Evolutionary conservation across 208 protist genomes (phyloP), one percentile per base, ranked within the genome.

Genomic region (Phytomonas sp.): DNA sequence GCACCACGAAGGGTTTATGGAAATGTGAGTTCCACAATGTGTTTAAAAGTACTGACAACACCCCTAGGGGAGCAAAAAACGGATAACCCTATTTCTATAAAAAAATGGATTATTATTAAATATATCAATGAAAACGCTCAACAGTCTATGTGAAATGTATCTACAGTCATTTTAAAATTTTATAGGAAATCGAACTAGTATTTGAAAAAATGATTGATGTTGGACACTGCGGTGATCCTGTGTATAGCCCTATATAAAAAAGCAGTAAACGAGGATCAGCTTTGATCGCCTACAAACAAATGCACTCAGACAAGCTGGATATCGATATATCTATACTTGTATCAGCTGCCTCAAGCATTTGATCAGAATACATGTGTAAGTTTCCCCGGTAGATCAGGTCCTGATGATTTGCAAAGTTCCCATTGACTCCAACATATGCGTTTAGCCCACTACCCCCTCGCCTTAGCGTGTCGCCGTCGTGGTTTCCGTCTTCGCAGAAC

Each of bases 51-150:
- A 51, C 29, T n/a, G 40, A 3, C 62, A 64, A 17, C 3, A 15
- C 15, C 60, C 23, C 7, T 34, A 34, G 13, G 32, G 3, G 13
- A 20, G 23, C 7, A 40, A 43, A 64, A 64, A 36, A 13, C 9
- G 9, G 9, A 40, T 68, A 43, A 65, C 26, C 33, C 60, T 62
- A 32, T 64, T 34, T 32, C 30, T 46, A 33, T 30, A 72, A 70
- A 71, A 33, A 43, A 65, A 65, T 2, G 60, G 60, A 9, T 56
- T 32, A 29, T 32, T 56, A 33, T 66, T 32, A 63, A 6, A 65
- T 65, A 68, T 26, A 72, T 65, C 60, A 68, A 68, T 61, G 4
- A 68, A 61, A 67, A 65, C 60, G 60, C 36, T 43, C 23, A 20
- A 64, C 40, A 23, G 20, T 51, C 4, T 51, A 20, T 51, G 13